These are phyloP conservation scores for Moesziomyces sp. DNA, from an alignment of 1,284 basidiomycete genomes.

Conservation along the genomic window DNA sequence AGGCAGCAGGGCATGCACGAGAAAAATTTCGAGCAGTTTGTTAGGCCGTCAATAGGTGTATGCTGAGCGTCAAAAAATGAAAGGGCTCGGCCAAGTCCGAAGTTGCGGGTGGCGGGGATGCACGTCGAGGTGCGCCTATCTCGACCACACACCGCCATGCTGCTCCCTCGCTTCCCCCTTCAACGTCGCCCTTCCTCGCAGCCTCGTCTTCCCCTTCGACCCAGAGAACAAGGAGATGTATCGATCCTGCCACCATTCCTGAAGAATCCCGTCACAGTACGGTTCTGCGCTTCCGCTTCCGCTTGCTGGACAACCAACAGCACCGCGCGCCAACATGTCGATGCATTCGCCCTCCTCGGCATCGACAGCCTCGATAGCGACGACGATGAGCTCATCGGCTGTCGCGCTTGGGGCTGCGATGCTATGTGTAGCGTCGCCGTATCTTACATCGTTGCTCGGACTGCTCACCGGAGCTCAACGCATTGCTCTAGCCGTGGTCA, in stretches of 20 bases:
- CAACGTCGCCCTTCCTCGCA: neutral
- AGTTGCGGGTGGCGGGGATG: slow-evolving; percentile 14
- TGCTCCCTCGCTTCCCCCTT: too few relatives aligned
- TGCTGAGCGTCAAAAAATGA: neutral
- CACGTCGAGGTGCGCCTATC: slow-evolving; percentile 4
- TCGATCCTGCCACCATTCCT: neutral
- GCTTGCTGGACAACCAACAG: too few relatives aligned
- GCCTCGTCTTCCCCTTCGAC: neutral
- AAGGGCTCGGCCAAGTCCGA: slow-evolving; percentile 34
- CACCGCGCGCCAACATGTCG: neutral
- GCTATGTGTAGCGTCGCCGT: slow-evolving; percentile 8
- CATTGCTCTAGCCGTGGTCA: neutral
- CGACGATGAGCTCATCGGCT: neutral
- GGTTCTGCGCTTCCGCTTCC: neutral
- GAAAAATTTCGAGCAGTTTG: neutral
- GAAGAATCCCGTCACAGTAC: neutral
- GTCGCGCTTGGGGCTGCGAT: slow-evolving; percentile 3
- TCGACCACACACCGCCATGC: neutral
- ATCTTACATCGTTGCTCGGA: slow-evolving; percentile 8
- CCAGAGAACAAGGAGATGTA: neutral
- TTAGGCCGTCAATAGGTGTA: slow-evolving; percentile 5
- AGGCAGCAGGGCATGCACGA: neutral
- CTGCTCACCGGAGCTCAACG: slow-evolving; percentile 9
- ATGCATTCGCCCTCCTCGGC: neutral
- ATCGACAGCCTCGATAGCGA: neutral